Conservation (phyloP, 2,329 filamentous ascomycete species). For the Hirsutella thompsonii region DNA sequence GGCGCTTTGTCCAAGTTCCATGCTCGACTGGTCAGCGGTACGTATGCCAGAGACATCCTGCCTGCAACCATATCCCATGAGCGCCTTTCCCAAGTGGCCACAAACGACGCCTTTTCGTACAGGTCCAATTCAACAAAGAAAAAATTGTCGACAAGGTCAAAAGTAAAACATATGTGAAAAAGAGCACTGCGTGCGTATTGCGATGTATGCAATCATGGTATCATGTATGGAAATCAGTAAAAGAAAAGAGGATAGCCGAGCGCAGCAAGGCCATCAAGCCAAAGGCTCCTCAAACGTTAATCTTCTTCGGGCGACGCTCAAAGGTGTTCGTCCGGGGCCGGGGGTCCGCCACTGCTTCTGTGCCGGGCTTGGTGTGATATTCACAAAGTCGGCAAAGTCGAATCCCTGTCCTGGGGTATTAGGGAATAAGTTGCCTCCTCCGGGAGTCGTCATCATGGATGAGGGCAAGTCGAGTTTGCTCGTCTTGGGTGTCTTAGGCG, state of each 20-base stretch:
- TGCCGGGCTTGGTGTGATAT: constrained; percentile 90
- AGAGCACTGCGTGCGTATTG: constrained; percentile 3
- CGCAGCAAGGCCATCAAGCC: constrained; percentile 4
- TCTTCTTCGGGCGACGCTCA: constrained; percentile 58
- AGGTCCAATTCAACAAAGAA: background rate
- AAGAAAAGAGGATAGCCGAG: constrained; percentile 7
- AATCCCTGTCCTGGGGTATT: constrained; percentile 73
- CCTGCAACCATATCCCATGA: no score
- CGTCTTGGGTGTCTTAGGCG: constrained; percentile 28
- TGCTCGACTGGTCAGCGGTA: no score
- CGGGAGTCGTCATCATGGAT: constrained; percentile 82
- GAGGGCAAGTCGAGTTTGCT: constrained; percentile 57
- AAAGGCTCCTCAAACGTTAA: constrained; percentile 68
- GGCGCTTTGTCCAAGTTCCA: no score
- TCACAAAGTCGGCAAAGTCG: constrained; percentile 94
- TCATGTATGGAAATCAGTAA: constrained; percentile 19
- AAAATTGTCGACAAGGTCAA: background rate
- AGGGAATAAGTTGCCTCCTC: constrained; percentile 54
- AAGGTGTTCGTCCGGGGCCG: constrained; percentile 42
- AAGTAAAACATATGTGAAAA: background rate
- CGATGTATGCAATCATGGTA: constrained; percentile 20
- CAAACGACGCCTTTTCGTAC: background rate
- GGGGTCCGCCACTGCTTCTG: constrained; percentile 85
- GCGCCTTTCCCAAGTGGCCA: no score
- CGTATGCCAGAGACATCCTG: no score